Base-by-base conservation (phyloP, 805 yeast genomes). In the Saturnispora serradocipensis region DNA sequence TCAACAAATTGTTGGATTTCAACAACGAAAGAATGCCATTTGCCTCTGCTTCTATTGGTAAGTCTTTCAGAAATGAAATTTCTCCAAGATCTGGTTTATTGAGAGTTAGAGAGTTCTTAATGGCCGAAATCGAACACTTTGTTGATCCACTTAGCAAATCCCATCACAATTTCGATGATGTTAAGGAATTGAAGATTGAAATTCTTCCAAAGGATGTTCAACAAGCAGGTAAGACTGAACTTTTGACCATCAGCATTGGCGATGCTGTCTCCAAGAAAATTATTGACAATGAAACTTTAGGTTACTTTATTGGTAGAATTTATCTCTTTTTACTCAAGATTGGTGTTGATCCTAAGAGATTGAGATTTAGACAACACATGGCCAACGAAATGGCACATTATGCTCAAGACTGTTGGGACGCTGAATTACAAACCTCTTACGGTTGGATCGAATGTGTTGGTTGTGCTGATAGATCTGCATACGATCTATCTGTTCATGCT, bases 381-480 rank as follows among this genome's bases (percentile, higher is more conserved):
- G 77, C 84, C 61, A 93, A 93, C 68, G 99, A 93, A 75, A 93
- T 93, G 99, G 99, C 99, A 18, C 99, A 93, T 71, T 93, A 93
- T 70, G 99, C 99, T 54, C 83, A 95, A 60, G 99, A 93, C 74
- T 93, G 99, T 77, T 93, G 99, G 99, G 99, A 93, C 73, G 97
- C 96, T 58, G 99, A 93, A 75, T 77, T 93, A 63, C 83, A 86
- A 61, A 84, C 97, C 43, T 88, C 97, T 34, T 93, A 88, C 63
- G 99, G 99, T 62, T 93, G 99, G 99, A 87, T 93, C 62, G 99
- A 93, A 75, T 95, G 99, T 82, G 97, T 93, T 67, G 99, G 99
- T 60, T 93, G 98, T 75, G 99, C 99, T 58, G 99, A 93, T 73
- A 83, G 99, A 76, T 87, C 96, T 45, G 99, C 99, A 42, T 93